Percentiles rank a stretch among this genome's conserved stretches.
Conservation (phyloP, 169 alveolate species). For the Eimeria necatrix region DNA sequence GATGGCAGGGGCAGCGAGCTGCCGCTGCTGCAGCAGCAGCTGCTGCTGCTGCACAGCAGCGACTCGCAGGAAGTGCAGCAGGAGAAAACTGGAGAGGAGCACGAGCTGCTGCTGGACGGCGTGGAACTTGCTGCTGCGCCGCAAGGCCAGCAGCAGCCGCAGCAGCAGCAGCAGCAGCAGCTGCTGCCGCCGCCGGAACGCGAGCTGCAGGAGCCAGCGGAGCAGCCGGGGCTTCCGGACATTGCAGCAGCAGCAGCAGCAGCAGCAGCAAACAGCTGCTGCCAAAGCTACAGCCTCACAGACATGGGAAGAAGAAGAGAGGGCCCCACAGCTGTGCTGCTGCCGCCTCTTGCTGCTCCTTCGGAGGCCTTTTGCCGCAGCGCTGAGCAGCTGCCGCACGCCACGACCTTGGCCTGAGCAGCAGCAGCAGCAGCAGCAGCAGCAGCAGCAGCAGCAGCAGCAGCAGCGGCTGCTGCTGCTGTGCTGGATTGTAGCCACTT, state of each 20-base stretch:
- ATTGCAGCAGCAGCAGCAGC: conserved; percentile 7
- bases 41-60: conserved; percentile 18
- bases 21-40: conserved; percentile 18
- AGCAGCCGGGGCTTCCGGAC: background rate
- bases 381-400: conserved; percentile 14
- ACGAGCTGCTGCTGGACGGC: background rate
- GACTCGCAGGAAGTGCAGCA: background rate
- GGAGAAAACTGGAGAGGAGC: background rate
- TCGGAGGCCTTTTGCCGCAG: conserved; percentile 16
- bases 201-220: background rate
- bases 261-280: conserved; percentile 53
- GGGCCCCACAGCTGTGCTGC: background rate
- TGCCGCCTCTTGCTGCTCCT: background rate
- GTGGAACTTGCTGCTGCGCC: no score
- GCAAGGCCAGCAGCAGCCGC: background rate
- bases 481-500: background rate
- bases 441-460: conserved; percentile 10
- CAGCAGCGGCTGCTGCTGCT: conserved; percentile 7
- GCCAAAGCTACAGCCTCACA: background rate
- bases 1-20: conserved; percentile 13
- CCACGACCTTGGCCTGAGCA: background rate
- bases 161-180: conserved; percentile 35
- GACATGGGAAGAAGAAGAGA: background rate
- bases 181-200: background rate
- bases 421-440: background rate